Evolutionary conservation across 371 early-diverging fungal genomes (phyloP).

Genomic region (Syncephalastrum contaminatum): DNA sequence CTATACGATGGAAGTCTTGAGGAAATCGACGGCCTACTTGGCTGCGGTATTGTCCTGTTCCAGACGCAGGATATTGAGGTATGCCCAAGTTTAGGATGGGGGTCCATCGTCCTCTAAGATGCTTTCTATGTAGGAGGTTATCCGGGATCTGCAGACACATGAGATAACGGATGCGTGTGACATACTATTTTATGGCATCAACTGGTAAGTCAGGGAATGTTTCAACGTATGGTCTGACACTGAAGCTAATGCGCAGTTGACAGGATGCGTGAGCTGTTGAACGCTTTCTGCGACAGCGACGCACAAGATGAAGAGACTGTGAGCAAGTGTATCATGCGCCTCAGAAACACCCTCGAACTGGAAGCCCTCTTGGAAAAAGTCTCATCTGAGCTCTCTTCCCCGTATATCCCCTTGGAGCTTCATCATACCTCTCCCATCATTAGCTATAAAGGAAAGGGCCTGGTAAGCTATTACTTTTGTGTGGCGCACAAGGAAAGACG

Average conservation of each 20-base stretch:
- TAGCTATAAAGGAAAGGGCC: no score
- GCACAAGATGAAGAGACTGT: constrained; percentile 31
- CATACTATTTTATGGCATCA: constrained; percentile 56
- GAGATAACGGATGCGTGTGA: constrained; percentile 43
- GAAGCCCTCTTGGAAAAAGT: constrained; percentile 42
- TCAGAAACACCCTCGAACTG: constrained; percentile 32
- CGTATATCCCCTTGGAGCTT: constrained; percentile 48
- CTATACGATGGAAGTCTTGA: constrained; percentile 54
- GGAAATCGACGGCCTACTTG: constrained; percentile 73
- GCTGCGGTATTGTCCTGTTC: constrained; percentile 63
- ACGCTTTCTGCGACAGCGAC: constrained; percentile 58
- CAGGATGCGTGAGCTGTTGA: constrained; percentile 75
- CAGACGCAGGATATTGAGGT: constrained; percentile 42
- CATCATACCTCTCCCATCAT: not conserved
- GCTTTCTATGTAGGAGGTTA: not conserved
- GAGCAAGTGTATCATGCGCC: constrained; percentile 23
- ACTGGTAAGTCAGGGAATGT: constrained; percentile 44
- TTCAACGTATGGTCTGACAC: not conserved
- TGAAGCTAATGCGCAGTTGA: no score
- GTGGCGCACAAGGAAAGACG: no score
- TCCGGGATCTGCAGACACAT: constrained; percentile 16
- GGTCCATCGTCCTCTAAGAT: not conserved
- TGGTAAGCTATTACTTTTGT: no score
- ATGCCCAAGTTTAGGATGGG: not conserved
- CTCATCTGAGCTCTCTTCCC: constrained; percentile 29